Conservation (phyloP, 805 yeast genomes). For the Schwanniomyces yamadae region DNA sequence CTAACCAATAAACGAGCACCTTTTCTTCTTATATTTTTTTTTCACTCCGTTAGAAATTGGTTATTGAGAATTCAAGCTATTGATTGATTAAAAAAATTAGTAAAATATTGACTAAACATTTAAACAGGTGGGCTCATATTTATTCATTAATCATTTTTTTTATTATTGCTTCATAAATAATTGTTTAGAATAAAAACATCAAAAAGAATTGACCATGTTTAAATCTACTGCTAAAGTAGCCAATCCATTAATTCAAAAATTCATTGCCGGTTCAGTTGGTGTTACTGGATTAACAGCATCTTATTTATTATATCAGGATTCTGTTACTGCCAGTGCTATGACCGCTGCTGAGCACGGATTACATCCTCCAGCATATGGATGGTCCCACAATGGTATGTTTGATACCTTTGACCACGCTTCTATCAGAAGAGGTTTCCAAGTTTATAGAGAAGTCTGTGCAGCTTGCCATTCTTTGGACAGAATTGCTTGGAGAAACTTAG, state of each 20-base stretch:
- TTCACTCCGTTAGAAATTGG: constrained; percentile 6
- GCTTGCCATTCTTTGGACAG: constrained; percentile 97
- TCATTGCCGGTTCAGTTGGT: constrained; percentile 64
- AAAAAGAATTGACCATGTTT: constrained; percentile 14
- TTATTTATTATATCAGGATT: constrained; percentile 77
- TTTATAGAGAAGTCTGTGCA: constrained; percentile 98
- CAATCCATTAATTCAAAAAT: constrained; percentile 40
- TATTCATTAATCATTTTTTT: constrained; percentile 3
- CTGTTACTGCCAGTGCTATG: constrained; percentile 90
- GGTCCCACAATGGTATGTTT: constrained; percentile 94
- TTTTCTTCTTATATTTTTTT: constrained; percentile 20
- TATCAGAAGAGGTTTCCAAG: constrained; percentile 98
- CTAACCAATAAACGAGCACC: constrained; percentile 22
- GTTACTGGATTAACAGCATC: constrained; percentile 79
- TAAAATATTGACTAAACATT: constrained; percentile 1
- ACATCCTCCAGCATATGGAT: constrained; percentile 88
- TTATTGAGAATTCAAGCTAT: constrained; percentile 2
- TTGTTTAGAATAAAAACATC: constrained; percentile 3
- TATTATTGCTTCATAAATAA: constrained; percentile 1
- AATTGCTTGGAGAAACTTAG: constrained; percentile 97
- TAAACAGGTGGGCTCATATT: constrained; percentile 5
- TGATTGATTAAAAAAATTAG: background rate
- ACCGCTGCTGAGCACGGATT: constrained; percentile 99
- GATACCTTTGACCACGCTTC: constrained; percentile 91
- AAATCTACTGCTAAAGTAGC: constrained; percentile 15